Base-by-base conservation (phyloP, 306 rosid species). In the Cucurbita moschata region DNA sequence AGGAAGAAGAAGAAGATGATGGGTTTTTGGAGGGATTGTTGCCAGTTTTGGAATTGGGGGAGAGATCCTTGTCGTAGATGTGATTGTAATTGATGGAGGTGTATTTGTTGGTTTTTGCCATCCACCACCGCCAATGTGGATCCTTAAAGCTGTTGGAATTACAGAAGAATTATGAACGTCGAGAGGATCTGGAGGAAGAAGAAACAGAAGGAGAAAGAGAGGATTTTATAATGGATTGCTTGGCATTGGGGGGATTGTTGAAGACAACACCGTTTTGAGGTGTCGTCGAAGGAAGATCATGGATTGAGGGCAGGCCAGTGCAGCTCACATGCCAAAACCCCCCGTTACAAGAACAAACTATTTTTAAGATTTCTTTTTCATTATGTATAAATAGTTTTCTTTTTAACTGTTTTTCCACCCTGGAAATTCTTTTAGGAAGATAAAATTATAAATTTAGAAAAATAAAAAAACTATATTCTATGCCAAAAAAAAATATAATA, bases 91-190 rank as follows among this genome's bases (percentile, higher is more conserved):
- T 90, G 43, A 90, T 83, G 54, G 91, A 78, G 56, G 88, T 74
- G 75, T 83, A 90, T 75, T 88, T 90, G 79, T 87, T 89, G 77
- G 88, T 88, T 80, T 88, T 88, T 85, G 94, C 96, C 96, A 90
- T 90, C 88, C 88, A 87, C 88, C 82, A 58, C 82, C 64, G 43
- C 73, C 75, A 52, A 35, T 49, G 14, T 49, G 15, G 21, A n/a
- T 39, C 43, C 58, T 35, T 58, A 5, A 40, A 21, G n/a, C 12
- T 50, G n/a, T 21, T 61, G 67, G 60, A 62, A 61, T 37, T 61
- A 57, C 67, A 42, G 43, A 8, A 19, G 26, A 38, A 42, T 16
- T 2, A 44, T 19, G 21, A 70, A 19, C 2, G 5, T 16, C 4
- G 38, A 18, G 75, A 52, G 39, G 49, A 69, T 68, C 51, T 18